Evolutionary conservation across 108 stramenopile species (phyloP).

Genomic region (Stephanodiscus triporus): DNA sequence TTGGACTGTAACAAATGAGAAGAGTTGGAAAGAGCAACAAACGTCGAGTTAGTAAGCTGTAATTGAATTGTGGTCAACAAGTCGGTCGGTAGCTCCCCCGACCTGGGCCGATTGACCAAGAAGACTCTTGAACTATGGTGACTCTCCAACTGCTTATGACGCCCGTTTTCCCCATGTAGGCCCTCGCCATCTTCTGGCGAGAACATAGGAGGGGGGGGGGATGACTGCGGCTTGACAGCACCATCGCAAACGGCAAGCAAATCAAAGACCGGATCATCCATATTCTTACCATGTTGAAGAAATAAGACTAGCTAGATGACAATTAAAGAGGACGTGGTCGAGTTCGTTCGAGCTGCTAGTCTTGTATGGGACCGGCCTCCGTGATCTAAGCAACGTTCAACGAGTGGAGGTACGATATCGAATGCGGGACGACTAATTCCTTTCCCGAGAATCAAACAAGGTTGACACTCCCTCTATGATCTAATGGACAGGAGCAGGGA

Average conservation of each 20-base stretch:
- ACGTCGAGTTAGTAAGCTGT: neutral
- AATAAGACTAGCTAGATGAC: neutral
- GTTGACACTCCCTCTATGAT: too few relatives aligned
- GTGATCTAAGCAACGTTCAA: conserved; percentile 1
- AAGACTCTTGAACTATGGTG: neutral
- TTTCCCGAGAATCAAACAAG: too few relatives aligned
- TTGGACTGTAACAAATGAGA: conserved; percentile 48
- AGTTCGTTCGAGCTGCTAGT: conserved; percentile 13
- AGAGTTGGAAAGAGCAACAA: neutral
- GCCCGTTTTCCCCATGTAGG: neutral
- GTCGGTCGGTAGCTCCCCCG: neutral
- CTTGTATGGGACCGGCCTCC: conserved; percentile 9
- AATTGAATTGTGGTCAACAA: neutral
- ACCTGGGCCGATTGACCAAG: too few relatives aligned
- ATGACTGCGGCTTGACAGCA: neutral
- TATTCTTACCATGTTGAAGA: conserved; percentile 7
- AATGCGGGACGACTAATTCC: neutral
- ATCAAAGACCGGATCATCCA: neutral
- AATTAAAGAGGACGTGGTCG: conserved; percentile 6
- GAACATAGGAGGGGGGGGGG: neutral
- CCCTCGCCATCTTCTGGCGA: too few relatives aligned
- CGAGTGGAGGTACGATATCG: neutral
- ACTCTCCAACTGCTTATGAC: neutral
- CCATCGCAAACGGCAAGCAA: neutral
- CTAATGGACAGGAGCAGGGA: too few relatives aligned